Conservation (phyloP, 228 moss, liverwort and hornwort genomes). For the Sphagnum fallax region DNA sequence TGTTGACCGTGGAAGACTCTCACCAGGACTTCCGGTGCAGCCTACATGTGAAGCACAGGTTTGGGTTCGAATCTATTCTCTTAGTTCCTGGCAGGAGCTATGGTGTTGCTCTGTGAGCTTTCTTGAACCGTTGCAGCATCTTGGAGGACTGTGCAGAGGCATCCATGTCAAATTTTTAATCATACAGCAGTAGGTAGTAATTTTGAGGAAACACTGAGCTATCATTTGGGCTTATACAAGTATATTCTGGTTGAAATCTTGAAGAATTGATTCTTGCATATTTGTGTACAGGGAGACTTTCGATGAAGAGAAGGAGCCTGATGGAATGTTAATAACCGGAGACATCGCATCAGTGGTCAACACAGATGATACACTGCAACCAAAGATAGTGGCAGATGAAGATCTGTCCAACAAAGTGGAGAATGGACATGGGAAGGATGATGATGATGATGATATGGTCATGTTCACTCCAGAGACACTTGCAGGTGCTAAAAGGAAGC, state of each 20-base stretch:
- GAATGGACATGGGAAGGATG: conserved; percentile 50
- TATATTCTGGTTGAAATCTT: too few species aligned
- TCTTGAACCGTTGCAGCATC: too few species aligned
- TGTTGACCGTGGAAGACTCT: conserved; percentile 78
- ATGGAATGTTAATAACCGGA: conserved; percentile 65
- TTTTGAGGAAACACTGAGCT: too few species aligned
- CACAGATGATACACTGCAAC: conserved; percentile 17
- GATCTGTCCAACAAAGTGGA: conserved; percentile 17
- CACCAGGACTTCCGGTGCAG: conserved; percentile 93
- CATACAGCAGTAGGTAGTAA: too few species aligned
- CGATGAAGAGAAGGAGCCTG: conserved; percentile 73
- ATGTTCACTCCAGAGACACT: conserved; percentile 30
- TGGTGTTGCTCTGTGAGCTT: too few species aligned
- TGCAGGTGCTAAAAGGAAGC: conserved; percentile 42
- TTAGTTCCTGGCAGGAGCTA: too few species aligned
- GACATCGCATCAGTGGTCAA: conserved; percentile 33
- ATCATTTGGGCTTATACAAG: too few species aligned
- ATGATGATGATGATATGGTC: conserved; percentile 47
- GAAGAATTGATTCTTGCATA: too few species aligned
- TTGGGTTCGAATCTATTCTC: background rate
- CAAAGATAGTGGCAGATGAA: conserved; percentile 8
- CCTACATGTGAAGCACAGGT: conserved; percentile 94
- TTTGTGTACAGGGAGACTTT: conserved; percentile 76
- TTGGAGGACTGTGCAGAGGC: too few species aligned
- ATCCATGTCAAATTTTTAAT: too few species aligned